phyloP scores from a whole-genome alignment of 2,329 filamentous ascomycete species.

The Emergomyces pasteurianus region DNA sequence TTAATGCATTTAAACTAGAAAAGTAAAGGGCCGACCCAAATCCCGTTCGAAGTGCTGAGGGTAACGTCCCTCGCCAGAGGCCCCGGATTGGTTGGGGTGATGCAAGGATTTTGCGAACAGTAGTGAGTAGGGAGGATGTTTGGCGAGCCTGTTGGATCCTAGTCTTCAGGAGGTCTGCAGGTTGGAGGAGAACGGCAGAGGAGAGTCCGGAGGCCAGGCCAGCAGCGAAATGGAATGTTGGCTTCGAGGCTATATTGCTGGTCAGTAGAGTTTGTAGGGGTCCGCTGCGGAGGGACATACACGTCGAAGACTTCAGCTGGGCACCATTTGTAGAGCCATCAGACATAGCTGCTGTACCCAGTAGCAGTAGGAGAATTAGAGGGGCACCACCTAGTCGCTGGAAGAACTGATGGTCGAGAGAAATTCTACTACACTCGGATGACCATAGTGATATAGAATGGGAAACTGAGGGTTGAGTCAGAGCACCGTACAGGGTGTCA shows the following conservation, averaged over 20 bases:
- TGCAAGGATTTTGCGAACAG: conserved; percentile 57
- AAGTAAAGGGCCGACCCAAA: conserved; percentile 93
- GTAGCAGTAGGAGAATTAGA: background rate
- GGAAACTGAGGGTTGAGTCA: background rate
- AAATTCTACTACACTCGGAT: background rate
- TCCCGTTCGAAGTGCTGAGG: conserved; percentile 85
- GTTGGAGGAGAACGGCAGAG: conserved; percentile 83
- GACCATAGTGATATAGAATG: background rate
- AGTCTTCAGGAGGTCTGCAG: conserved; percentile 92
- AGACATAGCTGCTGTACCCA: conserved; percentile 6
- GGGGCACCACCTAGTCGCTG: background rate
- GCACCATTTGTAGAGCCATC: conserved; percentile 6
- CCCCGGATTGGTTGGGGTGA: conserved; percentile 55
- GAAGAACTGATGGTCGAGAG: background rate
- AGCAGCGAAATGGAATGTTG: conserved; percentile 70
- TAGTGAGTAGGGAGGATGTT: conserved; percentile 54
- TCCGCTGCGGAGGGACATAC: conserved; percentile 2
- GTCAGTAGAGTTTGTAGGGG: background rate
- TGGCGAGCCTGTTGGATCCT: conserved; percentile 75
- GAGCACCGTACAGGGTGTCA: background rate
- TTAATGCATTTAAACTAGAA: conserved; percentile 69
- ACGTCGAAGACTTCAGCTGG: conserved; percentile 5
- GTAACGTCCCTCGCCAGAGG: conserved; percentile 86
- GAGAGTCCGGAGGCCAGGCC: conserved; percentile 78
- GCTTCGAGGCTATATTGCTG: conserved; percentile 25